phyloP scores from a whole-genome alignment of 306 rosid species.

The Inga leiocalycina region DNA sequence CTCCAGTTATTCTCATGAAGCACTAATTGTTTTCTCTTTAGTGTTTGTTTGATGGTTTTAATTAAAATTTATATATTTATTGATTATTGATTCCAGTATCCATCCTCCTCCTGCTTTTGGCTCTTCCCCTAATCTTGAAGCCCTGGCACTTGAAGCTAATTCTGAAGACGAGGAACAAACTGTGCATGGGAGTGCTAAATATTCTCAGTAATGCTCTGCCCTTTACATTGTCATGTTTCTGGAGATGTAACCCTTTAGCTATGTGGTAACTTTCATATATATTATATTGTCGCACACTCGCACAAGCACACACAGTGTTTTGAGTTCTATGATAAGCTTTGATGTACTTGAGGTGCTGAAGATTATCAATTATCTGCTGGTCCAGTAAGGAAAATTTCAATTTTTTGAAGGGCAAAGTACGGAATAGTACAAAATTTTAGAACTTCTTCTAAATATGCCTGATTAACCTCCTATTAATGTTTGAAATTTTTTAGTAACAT shows the following conservation, averaged over 20 bases:
- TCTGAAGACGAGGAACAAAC: slow-evolving; percentile 65
- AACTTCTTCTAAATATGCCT: slow-evolving; percentile 24
- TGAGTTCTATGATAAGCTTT: slow-evolving; percentile 6
- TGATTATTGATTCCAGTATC: slow-evolving; percentile 50
- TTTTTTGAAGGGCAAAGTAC: background rate
- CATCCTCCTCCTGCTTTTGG: slow-evolving; percentile 99
- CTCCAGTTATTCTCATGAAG: background rate
- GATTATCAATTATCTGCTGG: slow-evolving; percentile 7
- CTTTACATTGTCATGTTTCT: slow-evolving; percentile 24
- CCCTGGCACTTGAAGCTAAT: slow-evolving; percentile 78
- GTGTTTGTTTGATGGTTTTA: background rate
- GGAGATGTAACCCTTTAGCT: slow-evolving; percentile 26
- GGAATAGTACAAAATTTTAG: slow-evolving; percentile 24
- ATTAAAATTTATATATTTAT: slow-evolving; percentile 13
- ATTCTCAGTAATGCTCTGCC: slow-evolving; percentile 52
- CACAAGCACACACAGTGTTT: background rate
- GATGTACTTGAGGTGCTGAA: slow-evolving; percentile 30
- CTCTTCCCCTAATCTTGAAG: slow-evolving; percentile 97
- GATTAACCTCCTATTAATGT: slow-evolving; percentile 11
- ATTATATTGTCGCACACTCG: background rate
- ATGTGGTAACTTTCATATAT: slow-evolving; percentile 24
- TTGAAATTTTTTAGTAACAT: background rate
- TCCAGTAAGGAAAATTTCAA: background rate
- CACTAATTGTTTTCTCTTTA: slow-evolving; percentile 14
- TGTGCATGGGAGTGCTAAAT: slow-evolving; percentile 59